Conservation (phyloP, 2,329 filamentous ascomycete genomes). For the Lasiodiplodia hormozganensis region DNA sequence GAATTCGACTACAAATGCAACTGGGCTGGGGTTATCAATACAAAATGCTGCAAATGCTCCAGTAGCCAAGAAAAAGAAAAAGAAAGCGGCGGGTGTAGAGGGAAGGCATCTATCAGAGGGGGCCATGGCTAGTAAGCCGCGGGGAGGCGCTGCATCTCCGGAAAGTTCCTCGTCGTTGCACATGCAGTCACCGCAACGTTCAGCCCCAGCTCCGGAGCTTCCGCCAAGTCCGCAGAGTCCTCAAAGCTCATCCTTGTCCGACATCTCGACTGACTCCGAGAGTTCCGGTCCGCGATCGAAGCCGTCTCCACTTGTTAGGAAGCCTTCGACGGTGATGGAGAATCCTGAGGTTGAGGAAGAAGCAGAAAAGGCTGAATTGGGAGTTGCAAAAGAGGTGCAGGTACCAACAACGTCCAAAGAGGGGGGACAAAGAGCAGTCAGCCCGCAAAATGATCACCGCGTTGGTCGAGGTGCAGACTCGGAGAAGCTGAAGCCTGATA, state of each 20-base stretch:
- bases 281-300: not conserved
- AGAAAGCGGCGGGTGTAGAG: conserved; percentile 42
- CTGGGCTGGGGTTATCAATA: conserved; percentile 41
- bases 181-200: not conserved
- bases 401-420: conserved; percentile 20
- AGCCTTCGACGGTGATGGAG: conserved; percentile 57
- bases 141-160: conserved; percentile 53
- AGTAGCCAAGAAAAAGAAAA: conserved; percentile 52
- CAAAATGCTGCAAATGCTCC: conserved; percentile 47
- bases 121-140: conserved; percentile 58
- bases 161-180: not conserved
- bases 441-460: conserved; percentile 33
- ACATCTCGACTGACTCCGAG: conserved; percentile 16
- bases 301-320: conserved; percentile 38
- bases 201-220: conserved; percentile 4
- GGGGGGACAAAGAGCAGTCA: not conserved
- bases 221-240: conserved; percentile 26
- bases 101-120: conserved; percentile 56
- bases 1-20: conserved; percentile 34
- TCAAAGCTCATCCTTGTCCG: conserved; percentile 24
- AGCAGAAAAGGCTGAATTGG: conserved; percentile 18
- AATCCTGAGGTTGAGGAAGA: conserved; percentile 53
- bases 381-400: conserved; percentile 27
- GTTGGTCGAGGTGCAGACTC: conserved; percentile 28
- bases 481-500: conserved; percentile 9